Evolutionary conservation across 495 filamentous ascomycete species (phyloP), one percentile per base, ranked within the genome.

Genomic region (Corynascus novoguineensis): DNA sequence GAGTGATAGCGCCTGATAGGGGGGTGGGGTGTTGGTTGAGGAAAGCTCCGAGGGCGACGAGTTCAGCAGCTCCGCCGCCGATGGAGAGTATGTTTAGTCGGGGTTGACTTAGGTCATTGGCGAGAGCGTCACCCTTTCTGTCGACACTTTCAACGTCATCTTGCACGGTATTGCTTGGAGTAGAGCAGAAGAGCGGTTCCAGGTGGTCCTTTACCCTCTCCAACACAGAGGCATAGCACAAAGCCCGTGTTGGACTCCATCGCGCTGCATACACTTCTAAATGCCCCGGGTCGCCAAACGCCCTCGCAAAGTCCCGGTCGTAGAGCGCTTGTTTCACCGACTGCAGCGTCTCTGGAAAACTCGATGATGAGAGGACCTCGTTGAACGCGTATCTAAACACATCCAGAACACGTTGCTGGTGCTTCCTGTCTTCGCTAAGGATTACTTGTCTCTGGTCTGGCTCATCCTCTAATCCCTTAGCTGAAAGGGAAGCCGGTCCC

Each of bases 61-160:
- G 74, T 71, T 98, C 93, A 14, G 91, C 91, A 0, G 90, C 90
- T 34, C 90, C 90, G 37, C 90, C 93, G 38, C 93, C 93, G 64
- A 97, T 80, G 62, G 83, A 87, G 14, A 89, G 78, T 6, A 87
- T 69, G 46, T 74, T 75, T 5, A 74, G 60, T 24, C 38, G 24
- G n/a, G 25, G 35, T 41, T 25, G 19, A 9, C 10, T 19, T 50
- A 4, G 11, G 3, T 50, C 31, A 14, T 2, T 37, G 2, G 19
- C 19, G 10, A 32, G 31, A 17, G 19, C 45, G n/a, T 25, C 4
- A 12, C 21, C 24, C 22, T 21, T 19, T 21, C 27, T n/a, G n/a
- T 45, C 37, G n/a, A 37, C 14, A 21, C 50, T 32, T 1, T 32
- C 4, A 19, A 55, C 29, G 11, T 56, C 53, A n/a, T 25, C 17